phyloP scores from a whole-genome alignment of 257 asterid genomes.

The Echium plantagineum region DNA sequence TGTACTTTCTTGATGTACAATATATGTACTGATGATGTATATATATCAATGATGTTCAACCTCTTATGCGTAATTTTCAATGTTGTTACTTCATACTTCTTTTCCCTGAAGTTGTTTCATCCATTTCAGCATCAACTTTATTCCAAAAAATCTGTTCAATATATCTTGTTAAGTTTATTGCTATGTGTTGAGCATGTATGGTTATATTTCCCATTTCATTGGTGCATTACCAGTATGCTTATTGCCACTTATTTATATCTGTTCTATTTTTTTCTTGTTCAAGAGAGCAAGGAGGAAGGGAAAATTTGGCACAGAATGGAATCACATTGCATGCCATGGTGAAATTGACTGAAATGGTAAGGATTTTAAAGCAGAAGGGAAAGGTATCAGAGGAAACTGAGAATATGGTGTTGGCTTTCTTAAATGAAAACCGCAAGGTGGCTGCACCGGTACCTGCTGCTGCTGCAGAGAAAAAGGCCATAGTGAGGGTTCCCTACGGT shows the following conservation, averaged over 20 bases:
- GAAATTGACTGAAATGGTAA: constrained; percentile 77
- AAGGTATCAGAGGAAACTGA: constrained; percentile 84
- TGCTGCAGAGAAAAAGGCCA: constrained; percentile 22
- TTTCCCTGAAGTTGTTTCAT: no score
- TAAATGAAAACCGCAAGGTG: constrained; percentile 74
- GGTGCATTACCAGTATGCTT: background rate
- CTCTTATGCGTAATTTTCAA: no score
- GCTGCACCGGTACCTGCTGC: constrained; percentile 32
- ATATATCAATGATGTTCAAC: no score
- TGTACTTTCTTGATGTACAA: no score
- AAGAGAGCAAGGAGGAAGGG: constrained; percentile 98
- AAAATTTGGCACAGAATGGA: constrained; percentile 82
- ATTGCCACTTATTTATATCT: background rate
- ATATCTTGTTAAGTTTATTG: no score
- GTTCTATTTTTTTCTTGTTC: background rate
- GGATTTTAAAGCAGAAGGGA: constrained; percentile 79
- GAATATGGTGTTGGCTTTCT: constrained; percentile 63
- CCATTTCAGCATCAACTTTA: no score
- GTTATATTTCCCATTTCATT: background rate
- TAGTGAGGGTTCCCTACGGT: constrained; percentile 45
- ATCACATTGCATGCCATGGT: constrained; percentile 83
- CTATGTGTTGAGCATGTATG: background rate
- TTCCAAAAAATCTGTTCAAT: no score
- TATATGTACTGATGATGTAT: no score
- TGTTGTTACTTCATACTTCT: no score